Conservation (phyloP, 179 eudicot genomes). For the Beta corolliflora region DNA sequence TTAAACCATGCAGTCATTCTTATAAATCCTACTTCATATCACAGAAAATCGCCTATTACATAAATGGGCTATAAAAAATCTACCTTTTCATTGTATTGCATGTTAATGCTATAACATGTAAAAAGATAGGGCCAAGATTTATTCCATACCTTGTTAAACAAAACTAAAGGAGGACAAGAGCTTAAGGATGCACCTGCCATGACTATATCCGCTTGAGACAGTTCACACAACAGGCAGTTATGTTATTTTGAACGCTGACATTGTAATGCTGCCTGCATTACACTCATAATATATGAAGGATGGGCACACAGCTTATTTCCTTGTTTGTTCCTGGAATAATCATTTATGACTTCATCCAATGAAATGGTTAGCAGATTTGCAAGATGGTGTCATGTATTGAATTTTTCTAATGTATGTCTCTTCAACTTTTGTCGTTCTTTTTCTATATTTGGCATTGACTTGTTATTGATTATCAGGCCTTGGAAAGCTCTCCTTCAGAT, state of each 20-base stretch:
- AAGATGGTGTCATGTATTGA: neutral
- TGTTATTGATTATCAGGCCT: constrained; percentile 39
- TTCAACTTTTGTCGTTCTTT: neutral
- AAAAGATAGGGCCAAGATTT: neutral
- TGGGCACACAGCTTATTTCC: neutral
- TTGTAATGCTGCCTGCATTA: too few species aligned
- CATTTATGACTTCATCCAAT: neutral
- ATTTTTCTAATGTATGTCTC: neutral
- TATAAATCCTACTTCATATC: neutral
- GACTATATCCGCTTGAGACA: neutral
- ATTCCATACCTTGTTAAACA: neutral
- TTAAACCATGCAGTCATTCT: neutral
- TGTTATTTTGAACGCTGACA: too few species aligned
- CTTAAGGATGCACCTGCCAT: neutral
- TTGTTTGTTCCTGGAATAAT: neutral
- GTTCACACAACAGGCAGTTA: neutral
- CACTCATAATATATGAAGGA: neutral
- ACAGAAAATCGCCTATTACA: neutral
- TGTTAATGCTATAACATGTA: neutral
- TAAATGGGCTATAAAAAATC: neutral
- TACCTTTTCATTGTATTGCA: neutral
- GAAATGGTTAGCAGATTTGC: neutral
- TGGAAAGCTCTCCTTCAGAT: constrained; percentile 51
- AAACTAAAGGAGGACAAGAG: too few species aligned
- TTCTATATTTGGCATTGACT: neutral